Base-by-base conservation (phyloP, 768 basidiomycete genomes). In the Dentipellis fragilis region DNA sequence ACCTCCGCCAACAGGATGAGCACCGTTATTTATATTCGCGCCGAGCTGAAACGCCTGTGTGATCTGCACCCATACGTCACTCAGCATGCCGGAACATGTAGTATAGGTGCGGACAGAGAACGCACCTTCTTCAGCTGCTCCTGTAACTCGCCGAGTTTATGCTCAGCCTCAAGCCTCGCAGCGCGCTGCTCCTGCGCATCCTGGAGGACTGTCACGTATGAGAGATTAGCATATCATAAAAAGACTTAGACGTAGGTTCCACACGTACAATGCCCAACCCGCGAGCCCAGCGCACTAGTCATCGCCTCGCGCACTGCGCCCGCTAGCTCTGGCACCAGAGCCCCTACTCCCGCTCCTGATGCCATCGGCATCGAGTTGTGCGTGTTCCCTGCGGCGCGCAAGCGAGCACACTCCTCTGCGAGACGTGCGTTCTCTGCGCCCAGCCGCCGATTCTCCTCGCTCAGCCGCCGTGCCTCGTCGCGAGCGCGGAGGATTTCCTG, bases 61-160 rank as follows among this genome's bases (percentile, higher is more conserved):
- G 61, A 62, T 67, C 63, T 58, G 37, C 12, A 16, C 9, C 34
- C 34, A 4, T 22, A 54, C n/a, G 55, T 48, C 23, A 35, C n/a
- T n/a, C 23, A 17, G 56, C 21, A 47, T 19, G 45, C 40, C 42
- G 51, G 19, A n/a, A n/a, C n/a, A n/a, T 52, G 21, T 23, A 50
- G 50, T 61, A 47, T 58, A 62, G 42, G 54, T 40, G 42, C 55
- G 47, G 36, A 82, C 83, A 54, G 84, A 71, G 56, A 80, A 72
- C 61, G 71, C 66, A 87, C 60, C 57, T 77, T 75, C 8, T 66
- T 71, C 61, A 75, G 73, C 39, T 83, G 77, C 71, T 82, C 82
- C 65, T 76, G 79, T 65, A 75, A 70, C 67, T 77, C 77, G 72
- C 76, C 57, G 19, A 65, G 71, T 59, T 77, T 77, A 51, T 73